Evolutionary conservation across 805 yeast genomes (phyloP).

Genomic region (Babjeviella inositovora): DNA sequence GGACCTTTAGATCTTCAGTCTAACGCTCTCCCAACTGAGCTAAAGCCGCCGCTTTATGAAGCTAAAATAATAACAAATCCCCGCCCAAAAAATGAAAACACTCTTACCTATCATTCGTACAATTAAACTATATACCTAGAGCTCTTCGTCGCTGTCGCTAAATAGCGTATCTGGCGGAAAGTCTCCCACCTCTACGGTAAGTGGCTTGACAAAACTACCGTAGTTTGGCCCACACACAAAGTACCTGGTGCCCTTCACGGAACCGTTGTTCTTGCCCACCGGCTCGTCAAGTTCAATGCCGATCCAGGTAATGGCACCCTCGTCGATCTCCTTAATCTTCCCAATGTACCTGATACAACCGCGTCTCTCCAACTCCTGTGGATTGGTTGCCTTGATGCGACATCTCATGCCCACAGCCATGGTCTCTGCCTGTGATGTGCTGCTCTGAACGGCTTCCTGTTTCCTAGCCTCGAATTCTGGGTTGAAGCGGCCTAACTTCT

Average conservation of each 20-base stretch:
- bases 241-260: conserved; percentile 39
- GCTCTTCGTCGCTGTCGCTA: conserved; percentile 26
- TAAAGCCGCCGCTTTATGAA: too few species aligned
- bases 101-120: too few species aligned
- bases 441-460: conserved; percentile 9
- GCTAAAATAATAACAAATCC: too few species aligned
- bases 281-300: conserved; percentile 83
- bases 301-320: conserved; percentile 42
- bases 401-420: conserved; percentile 39
- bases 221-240: conserved; percentile 42
- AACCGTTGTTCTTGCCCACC: conserved; percentile 75
- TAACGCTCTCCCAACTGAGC: conserved; percentile 4
- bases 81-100: too few species aligned
- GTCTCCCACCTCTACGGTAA: conserved; percentile 53
- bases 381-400: conserved; percentile 12
- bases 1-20: conserved; percentile 20
- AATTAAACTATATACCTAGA: too few species aligned
- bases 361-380: conserved; percentile 30
- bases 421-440: conserved; percentile 11
- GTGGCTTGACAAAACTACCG: conserved; percentile 72
- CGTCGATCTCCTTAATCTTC: conserved; percentile 38
- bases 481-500: conserved; percentile 59
- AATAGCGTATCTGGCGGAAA: conserved; percentile 31
- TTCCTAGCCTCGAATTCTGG: conserved; percentile 22
- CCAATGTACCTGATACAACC: conserved; percentile 71